phyloP scores from a whole-genome alignment of 1,284 basidiomycete species.

The Mycosarcoma maydis region DNA sequence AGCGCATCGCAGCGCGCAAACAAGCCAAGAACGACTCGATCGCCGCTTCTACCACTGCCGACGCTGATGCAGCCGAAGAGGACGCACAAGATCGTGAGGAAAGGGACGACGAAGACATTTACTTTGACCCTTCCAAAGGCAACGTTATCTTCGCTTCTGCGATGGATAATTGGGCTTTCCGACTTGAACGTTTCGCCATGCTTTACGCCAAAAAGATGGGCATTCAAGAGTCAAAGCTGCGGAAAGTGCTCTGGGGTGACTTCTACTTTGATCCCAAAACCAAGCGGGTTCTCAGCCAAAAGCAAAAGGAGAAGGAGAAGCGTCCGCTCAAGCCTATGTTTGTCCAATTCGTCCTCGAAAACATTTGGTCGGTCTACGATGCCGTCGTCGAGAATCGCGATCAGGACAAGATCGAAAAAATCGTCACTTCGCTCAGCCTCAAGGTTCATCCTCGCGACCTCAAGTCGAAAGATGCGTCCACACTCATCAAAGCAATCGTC shows the following conservation, averaged over 20 bases:
- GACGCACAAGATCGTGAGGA: constrained; percentile 73
- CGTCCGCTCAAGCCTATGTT: constrained; percentile 93
- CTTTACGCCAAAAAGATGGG: constrained; percentile 91
- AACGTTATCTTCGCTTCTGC: constrained; percentile 98
- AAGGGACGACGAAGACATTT: constrained; percentile 90
- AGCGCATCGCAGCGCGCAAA: constrained; percentile 78
- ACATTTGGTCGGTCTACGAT: constrained; percentile 92
- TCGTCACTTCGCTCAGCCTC: constrained; percentile 82
- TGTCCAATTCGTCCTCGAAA: constrained; percentile 96
- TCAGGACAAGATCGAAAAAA: constrained; percentile 82
- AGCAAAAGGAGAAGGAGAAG: constrained; percentile 76
- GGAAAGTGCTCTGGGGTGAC: constrained; percentile 94
- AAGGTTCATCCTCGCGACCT: constrained; percentile 89
- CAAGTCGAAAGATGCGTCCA: constrained; percentile 86
- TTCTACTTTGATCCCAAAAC: constrained; percentile 97
- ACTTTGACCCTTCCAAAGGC: constrained; percentile 94
- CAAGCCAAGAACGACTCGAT: constrained; percentile 68
- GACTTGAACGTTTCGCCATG: constrained; percentile 90
- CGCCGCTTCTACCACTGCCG: constrained; percentile 67
- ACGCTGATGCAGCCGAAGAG: constrained; percentile 74
- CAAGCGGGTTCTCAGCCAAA: constrained; percentile 89
- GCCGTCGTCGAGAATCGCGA: constrained; percentile 55
- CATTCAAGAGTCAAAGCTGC: constrained; percentile 86
- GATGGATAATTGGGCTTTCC: constrained; percentile 97
- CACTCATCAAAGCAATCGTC: constrained; percentile 86